phyloP scores from a whole-genome alignment of 371 early-diverging fungal species.

The Apophysomyces trapeziformis region DNA sequence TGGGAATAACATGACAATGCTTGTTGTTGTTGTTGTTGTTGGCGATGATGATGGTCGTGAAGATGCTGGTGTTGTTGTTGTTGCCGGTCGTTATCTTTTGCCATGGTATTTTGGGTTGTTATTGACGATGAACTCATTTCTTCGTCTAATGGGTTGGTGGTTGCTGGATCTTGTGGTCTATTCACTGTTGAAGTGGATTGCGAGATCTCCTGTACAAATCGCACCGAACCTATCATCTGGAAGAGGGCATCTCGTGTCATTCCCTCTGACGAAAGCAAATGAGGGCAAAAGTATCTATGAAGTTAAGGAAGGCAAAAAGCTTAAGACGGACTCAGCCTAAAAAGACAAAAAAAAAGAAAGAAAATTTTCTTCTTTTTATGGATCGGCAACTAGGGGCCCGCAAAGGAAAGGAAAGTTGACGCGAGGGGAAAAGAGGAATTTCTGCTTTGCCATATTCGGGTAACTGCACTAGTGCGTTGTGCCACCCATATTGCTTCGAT shows the following conservation, averaged over 20 bases:
- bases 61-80: background rate
- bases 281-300: background rate
- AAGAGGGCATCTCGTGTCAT: slow-evolving; percentile 35
- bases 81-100: background rate
- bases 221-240: slow-evolving; percentile 50
- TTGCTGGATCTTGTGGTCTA: slow-evolving; percentile 11
- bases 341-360: background rate
- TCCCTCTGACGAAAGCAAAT: slow-evolving; percentile 3
- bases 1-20: slow-evolving; percentile 11
- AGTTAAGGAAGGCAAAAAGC: no score
- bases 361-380: slow-evolving; percentile 13
- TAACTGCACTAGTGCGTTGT: background rate
- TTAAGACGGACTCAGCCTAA: no score
- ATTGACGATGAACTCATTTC: background rate
- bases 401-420: background rate
- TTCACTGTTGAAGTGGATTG: slow-evolving; percentile 25
- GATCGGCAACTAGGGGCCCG: background rate
- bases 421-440: slow-evolving; percentile 6
- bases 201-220: slow-evolving; percentile 56
- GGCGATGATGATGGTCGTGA: no score
- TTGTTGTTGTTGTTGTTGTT: no score
- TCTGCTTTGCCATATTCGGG: slow-evolving; percentile 4
- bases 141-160: slow-evolving; percentile 15
- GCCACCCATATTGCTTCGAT: slow-evolving; percentile 1
- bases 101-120: background rate